Base-by-base conservation (phyloP, 805 yeast species). In the Metschnikowia similis region DNA sequence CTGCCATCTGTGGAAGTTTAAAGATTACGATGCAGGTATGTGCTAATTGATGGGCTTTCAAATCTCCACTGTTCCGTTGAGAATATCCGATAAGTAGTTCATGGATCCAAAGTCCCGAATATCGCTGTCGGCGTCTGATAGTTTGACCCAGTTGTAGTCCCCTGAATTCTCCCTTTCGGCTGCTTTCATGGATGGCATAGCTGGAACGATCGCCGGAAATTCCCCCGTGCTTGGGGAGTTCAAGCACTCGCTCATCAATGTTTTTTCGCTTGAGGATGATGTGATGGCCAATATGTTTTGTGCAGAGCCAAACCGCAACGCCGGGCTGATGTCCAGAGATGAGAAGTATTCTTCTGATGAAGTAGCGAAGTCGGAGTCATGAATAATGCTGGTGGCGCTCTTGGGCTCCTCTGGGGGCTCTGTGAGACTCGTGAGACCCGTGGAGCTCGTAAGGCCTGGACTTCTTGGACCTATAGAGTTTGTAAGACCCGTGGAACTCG, bases 261-360 rank as follows among this genome's bases (percentile, higher is more conserved):
- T 56, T 42, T 47, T 46, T 31, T 56, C 58, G 41, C 58, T 56
- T 42, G 60, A 53, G 2, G 57, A 53, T 2, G 57, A 48, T 16
- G 51, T 26, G 16, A 52, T 16, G 3, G 39, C 28, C 11, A 21
- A 31, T 21, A 16, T 36, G 41, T 17, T 31, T 32, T 26, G 42
- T 48, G 5, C 32, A 32, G 31, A 26, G 48, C 50, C 50, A 36
- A 54, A 48, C 10, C 59, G 61, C 17, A 52, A 38, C 10, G 52
- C 48, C n/a, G 40, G 40, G n/a, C 45, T 55, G 50, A 61, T 63
- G 38, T 69, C 72, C 26, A 64, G 64, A 5, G 68, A 64, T 14
- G 72, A 66, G 48, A 52, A 69, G 51, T 59, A 67, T 53, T 69
- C 74, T 2, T 67, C 71, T 16, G 67, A 72, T 10, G 71, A 60